A percentile compares a stretch with the other conserved stretches of the same genome.
Conservation (phyloP, 257 asterid genomes). For the Asclepias syriaca region DNA sequence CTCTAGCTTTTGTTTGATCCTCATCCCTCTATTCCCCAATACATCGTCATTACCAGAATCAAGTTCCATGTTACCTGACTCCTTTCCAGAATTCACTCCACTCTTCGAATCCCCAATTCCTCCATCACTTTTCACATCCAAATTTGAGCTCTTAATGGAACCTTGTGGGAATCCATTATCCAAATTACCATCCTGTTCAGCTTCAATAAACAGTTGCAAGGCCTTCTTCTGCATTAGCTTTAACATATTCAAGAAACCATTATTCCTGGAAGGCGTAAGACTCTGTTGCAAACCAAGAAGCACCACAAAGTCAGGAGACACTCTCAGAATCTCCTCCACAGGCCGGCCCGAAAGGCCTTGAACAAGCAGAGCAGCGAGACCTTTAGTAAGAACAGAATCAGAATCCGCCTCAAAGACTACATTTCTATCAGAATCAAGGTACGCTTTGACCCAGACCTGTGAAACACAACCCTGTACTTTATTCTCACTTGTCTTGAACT, state of each 20-base stretch:
- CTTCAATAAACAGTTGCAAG: conserved; percentile 48
- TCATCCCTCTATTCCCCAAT: conserved; percentile 55
- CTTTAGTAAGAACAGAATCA: conserved; percentile 72
- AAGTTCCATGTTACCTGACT: conserved; percentile 3
- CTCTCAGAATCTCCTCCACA: conserved; percentile 60
- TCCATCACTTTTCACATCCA: conserved; percentile 19
- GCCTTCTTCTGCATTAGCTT: conserved; percentile 84
- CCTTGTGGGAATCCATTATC: conserved; percentile 12
- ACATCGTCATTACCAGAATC: conserved; percentile 23
- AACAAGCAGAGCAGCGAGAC: conserved; percentile 84
- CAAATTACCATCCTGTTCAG: conserved; percentile 34
- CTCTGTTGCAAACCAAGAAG: conserved; percentile 78
- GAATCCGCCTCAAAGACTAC: conserved; percentile 87
- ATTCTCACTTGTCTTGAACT: conserved; percentile 50
- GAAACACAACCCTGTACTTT: conserved; percentile 78
- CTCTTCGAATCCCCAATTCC: conserved; percentile 19
- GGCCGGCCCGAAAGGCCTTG: conserved; percentile 73
- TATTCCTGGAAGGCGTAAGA: conserved; percentile 69
- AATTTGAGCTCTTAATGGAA: conserved; percentile 20
- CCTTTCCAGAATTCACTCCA: conserved; percentile 22
- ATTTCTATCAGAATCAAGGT: conserved; percentile 47
- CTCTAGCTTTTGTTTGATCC: conserved; percentile 53
- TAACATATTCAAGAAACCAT: conserved; percentile 90
- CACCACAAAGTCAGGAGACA: conserved; percentile 67
- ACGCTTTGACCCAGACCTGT: conserved; percentile 86